phyloP scores from a whole-genome alignment of 164 flowering plant species.

The Dillenia turbinata region DNA sequence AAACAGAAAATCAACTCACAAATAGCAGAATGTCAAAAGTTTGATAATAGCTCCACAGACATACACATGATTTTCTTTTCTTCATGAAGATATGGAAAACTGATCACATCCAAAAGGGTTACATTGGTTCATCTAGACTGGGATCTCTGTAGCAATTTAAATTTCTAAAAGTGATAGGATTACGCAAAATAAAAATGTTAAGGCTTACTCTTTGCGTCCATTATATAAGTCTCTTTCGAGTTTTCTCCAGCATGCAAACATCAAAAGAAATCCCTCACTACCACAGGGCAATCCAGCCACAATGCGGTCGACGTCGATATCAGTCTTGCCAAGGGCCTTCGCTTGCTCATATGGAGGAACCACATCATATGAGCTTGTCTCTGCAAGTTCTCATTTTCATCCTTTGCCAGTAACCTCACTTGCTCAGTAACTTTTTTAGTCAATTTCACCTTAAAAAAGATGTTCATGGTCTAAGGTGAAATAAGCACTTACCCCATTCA shows the following conservation, averaged over 20 bases:
- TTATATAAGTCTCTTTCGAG: conserved; percentile 95
- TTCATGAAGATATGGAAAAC: too few species aligned
- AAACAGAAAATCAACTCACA: background rate
- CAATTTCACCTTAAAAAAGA: conserved; percentile 48
- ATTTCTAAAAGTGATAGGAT: background rate
- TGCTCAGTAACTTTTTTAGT: conserved; percentile 93
- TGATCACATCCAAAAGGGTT: too few species aligned
- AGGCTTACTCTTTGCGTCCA: conserved; percentile 88
- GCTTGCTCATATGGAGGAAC: conserved; percentile 96
- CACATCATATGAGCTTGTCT: conserved; percentile 60
- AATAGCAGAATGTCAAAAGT: background rate
- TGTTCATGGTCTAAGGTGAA: background rate
- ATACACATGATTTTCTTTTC: too few species aligned
- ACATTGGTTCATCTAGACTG: too few species aligned
- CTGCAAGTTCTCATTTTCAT: conserved; percentile 83
- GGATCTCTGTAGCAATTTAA: background rate
- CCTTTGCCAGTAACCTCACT: conserved; percentile 82
- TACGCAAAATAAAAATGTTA: background rate
- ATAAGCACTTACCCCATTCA: too few species aligned
- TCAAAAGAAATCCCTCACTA: conserved; percentile 95
- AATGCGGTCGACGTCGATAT: conserved; percentile 87
- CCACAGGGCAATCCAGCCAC: conserved; percentile 99
- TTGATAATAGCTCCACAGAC: background rate
- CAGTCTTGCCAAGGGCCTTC: conserved; percentile 94
- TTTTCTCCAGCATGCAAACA: conserved; percentile 99